Percentiles rank a stretch among this genome's conserved stretches.
Conservation (phyloP, 1,284 basidiomycete genomes). For the Heterobasidion annosum region DNA sequence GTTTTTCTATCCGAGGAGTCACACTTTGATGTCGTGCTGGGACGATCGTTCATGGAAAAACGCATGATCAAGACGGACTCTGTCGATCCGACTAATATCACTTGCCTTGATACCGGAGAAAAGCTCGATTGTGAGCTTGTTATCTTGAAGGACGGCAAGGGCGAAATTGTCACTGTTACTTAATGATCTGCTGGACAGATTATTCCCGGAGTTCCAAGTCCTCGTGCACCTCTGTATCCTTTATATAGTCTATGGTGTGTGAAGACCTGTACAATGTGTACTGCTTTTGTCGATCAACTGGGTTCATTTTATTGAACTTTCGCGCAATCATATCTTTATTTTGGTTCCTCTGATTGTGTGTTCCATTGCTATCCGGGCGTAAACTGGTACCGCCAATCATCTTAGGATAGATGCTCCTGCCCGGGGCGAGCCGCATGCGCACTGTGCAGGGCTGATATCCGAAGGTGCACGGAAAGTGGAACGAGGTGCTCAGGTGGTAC, state of each 20-base stretch:
- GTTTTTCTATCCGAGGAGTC: conserved; percentile 90
- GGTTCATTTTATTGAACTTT: not conserved
- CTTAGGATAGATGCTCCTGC: too few species aligned
- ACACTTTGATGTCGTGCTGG: conserved; percentile 95
- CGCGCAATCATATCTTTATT: not conserved
- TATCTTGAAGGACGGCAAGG: conserved; percentile 79
- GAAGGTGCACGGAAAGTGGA: too few species aligned
- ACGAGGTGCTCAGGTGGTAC: too few species aligned
- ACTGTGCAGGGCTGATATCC: too few species aligned
- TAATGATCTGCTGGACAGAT: conserved; percentile 20
- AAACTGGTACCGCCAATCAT: too few species aligned
- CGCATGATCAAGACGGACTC: conserved; percentile 78
- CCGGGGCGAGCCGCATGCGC: too few species aligned
- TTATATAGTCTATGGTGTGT: not conserved
- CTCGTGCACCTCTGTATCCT: too few species aligned
- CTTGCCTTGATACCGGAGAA: conserved; percentile 95
- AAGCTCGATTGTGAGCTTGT: conserved; percentile 87
- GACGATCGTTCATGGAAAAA: conserved; percentile 90
- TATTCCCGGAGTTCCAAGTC: not conserved
- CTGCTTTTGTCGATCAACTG: not conserved
- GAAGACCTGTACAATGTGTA: not conserved
- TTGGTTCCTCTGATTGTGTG: too few species aligned
- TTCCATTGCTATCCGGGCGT: too few species aligned
- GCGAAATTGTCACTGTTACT: conserved; percentile 83
- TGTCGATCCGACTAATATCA: conserved; percentile 83